Evolutionary conservation across 1,284 basidiomycete genomes (phyloP).

Genomic region (Apiotrichum montevideense): DNA sequence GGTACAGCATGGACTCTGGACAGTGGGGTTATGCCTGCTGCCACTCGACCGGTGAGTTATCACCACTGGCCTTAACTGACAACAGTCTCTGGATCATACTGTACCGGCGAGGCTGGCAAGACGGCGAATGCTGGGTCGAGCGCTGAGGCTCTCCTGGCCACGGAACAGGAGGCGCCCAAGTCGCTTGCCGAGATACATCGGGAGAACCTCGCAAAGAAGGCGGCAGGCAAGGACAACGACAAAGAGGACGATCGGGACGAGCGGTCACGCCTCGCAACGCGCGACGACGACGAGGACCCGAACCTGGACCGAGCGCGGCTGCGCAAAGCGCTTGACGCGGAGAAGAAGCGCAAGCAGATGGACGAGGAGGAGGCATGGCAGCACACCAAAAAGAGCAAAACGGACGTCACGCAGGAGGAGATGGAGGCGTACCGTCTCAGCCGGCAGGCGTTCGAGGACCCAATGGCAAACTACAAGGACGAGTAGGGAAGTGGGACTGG

Average conservation of each 20-base stretch:
- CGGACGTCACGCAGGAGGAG: conserved; percentile 80
- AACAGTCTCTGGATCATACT: conserved; percentile 75
- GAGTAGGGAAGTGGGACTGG: not conserved
- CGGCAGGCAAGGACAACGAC: conserved; percentile 22
- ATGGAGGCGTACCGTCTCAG: conserved; percentile 55
- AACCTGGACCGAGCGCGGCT: conserved; percentile 63
- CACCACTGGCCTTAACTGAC: not conserved
- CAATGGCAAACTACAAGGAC: conserved; percentile 48
- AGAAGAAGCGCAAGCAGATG: conserved; percentile 67
- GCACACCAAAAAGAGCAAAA: conserved; percentile 47
- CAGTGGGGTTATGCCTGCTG: conserved; percentile 95
- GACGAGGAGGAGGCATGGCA: conserved; percentile 52
- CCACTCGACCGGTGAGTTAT: conserved; percentile 56
- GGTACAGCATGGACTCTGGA: conserved; percentile 66
- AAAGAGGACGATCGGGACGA: conserved; percentile 23
- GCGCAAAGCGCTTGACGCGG: conserved; percentile 64
- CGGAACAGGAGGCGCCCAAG: conserved; percentile 24
- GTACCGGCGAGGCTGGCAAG: conserved; percentile 82
- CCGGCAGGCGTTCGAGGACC: conserved; percentile 44
- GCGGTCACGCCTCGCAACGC: conserved; percentile 16
- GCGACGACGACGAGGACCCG: conserved; percentile 58
- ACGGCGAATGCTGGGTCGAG: conserved; percentile 66
- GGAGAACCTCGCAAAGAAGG: conserved; percentile 33
- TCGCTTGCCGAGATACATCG: conserved; percentile 43
- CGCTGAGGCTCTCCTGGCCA: conserved; percentile 59